A percentile compares a stretch with the other conserved stretches of the same genome.
Conservation (phyloP, 2,329 filamentous ascomycete genomes). For the Emergomyces orientalis region DNA sequence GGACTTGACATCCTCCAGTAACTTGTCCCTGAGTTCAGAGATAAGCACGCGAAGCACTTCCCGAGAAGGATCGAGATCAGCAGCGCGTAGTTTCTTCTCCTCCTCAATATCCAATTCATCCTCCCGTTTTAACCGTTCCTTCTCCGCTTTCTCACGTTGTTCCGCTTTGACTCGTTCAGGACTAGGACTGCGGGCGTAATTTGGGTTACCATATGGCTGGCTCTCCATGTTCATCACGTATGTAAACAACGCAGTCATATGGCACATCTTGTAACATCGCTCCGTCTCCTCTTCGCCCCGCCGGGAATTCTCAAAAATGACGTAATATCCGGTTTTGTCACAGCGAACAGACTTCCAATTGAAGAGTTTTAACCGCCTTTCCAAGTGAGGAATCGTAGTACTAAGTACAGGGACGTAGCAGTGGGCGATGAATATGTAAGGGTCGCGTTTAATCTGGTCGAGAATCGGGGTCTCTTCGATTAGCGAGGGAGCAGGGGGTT, state of each 20-base stretch:
- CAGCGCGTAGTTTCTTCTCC: slow-evolving; percentile 78
- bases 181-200: slow-evolving; percentile 46
- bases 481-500: slow-evolving; percentile 37
- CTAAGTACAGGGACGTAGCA: slow-evolving; percentile 77
- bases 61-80: slow-evolving; percentile 78
- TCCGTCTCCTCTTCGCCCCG: slow-evolving; percentile 71
- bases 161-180: slow-evolving; percentile 38
- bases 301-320: slow-evolving; percentile 74
- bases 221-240: slow-evolving; percentile 90
- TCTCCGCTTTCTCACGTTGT: slow-evolving; percentile 53
- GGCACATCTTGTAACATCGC: slow-evolving; percentile 66
- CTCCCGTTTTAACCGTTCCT: slow-evolving; percentile 58
- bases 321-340: slow-evolving; percentile 80
- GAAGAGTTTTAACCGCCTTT: slow-evolving; percentile 77
- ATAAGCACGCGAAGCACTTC: slow-evolving; percentile 73
- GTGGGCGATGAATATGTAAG: slow-evolving; percentile 85
- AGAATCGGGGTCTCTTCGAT: slow-evolving; percentile 60
- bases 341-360: slow-evolving; percentile 71
- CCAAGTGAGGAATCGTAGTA: slow-evolving; percentile 80
- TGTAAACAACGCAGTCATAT: slow-evolving; percentile 79
- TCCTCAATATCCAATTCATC: slow-evolving; percentile 77
- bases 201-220: slow-evolving; percentile 57
- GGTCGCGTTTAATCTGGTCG: slow-evolving; percentile 62
- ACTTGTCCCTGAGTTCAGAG: slow-evolving; percentile 72
- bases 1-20: slow-evolving; percentile 80